Base-by-base conservation (phyloP, 208 protist species). In the Crithidia brevicula region DNA sequence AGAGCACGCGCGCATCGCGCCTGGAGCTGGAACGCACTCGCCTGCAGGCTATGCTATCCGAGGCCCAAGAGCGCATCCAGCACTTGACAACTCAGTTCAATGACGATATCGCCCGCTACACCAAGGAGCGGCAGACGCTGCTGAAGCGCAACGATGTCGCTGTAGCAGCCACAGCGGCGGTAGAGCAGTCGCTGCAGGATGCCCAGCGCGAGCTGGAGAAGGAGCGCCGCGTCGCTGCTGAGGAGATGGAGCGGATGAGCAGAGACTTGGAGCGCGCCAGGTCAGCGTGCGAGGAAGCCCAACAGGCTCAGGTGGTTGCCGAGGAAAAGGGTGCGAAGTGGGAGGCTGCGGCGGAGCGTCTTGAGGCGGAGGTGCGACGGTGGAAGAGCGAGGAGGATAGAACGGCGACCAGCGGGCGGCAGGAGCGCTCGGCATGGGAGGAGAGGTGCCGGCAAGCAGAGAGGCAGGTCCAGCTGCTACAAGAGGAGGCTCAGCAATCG, bases 11-110 rank as follows among this genome's bases (percentile, higher is more conserved):
- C 15, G 71, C 73, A 18, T 71, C 63, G 13, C 72, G 67, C 33
- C 60, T 83, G 34, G 88, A 91, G 47, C 42, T 88, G 49, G 88
- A 94, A 64, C 81, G 81, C 38, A 82, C 83, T 18, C 67, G 74
- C 27, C 66, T 94, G 25, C 88, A 94, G 38, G 59, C 73, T 1
- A 78, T 71, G 47, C 73, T 94, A n/a, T 59, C 83, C 18, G 85
- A 89, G 38, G 50, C 72, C 9, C 79, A 91, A 45, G 76, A 85
- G 62, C 81, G 78, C 10, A 30, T 94, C 42, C 85, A 94, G 74
- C 59, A 74, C 38, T 40, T 74, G 22, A 74, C 52, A 23, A 45
- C 73, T 15, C 67, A 79, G n/a, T 69, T 64, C 31, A 74, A 83
- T n/a, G 79, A 87, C 36, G 88, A 89, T 36, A 50, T 67, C 28